A percentile compares a stretch with the other conserved stretches of the same genome.
These are phyloP conservation scores for Dryadomyces sulphureus DNA, from an alignment of 2,329 filamentous ascomycete species.

Conservation along the genomic window DNA sequence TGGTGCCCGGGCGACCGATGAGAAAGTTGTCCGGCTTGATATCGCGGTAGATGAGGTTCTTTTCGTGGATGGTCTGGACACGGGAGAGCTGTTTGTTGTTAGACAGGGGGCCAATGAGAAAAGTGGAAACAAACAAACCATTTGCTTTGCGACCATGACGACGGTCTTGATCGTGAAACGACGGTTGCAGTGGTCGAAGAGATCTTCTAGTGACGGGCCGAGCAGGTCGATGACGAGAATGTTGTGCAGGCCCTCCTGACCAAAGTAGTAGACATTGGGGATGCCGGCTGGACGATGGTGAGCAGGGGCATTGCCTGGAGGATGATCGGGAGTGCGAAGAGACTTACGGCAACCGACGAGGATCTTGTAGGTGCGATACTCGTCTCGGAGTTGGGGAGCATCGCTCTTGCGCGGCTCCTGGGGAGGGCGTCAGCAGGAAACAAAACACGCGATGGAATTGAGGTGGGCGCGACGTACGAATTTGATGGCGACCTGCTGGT, in stretches of 20 bases:
- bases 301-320: neutral
- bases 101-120: neutral
- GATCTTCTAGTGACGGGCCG: conserved; percentile 84
- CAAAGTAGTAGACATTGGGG: conserved; percentile 99
- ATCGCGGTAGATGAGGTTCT: conserved; percentile 97
- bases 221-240: conserved; percentile 96
- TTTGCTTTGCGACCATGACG: conserved; percentile 98
- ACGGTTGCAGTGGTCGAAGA: conserved; percentile 94
- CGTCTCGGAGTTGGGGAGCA: conserved; percentile 91
- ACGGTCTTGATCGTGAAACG: conserved; percentile 96
- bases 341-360: conserved; percentile 95
- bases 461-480: conserved; percentile 60
- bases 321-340: conserved; percentile 6
- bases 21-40: conserved; percentile 99
- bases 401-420: conserved; percentile 98
- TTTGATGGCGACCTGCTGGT: conserved; percentile 98
- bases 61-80: conserved; percentile 90
- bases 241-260: conserved; percentile 95
- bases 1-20: conserved; percentile 81
- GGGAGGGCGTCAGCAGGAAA: neutral
- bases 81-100: conserved; percentile 56
- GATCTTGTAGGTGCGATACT: conserved; percentile 99
- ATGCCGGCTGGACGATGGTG: conserved; percentile 59
- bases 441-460: neutral
- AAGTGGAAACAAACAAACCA: conserved; percentile 42